These are phyloP conservation scores for Pezicula rhizophila DNA, from an alignment of 2,329 filamentous ascomycete genomes.

Conservation along the genomic window DNA sequence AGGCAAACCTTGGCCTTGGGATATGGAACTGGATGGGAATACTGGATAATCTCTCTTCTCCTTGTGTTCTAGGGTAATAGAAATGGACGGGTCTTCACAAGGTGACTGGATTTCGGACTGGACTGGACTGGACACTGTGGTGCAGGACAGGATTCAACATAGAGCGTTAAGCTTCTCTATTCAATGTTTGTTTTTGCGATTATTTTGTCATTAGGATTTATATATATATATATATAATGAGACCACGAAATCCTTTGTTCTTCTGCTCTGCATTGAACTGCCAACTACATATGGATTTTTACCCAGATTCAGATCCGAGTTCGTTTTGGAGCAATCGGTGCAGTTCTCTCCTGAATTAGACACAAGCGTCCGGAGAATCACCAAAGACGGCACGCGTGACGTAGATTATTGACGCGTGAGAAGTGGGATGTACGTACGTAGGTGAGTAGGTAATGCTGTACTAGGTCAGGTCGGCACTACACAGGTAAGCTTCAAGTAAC, in stretches of 20 bases:
- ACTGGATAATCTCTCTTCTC: neutral
- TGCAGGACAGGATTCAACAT: neutral
- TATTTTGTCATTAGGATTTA: neutral
- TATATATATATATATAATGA: neutral
- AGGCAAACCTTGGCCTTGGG: too few relatives aligned
- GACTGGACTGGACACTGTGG: neutral
- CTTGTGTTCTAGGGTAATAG: neutral
- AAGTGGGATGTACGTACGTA: too few relatives aligned
- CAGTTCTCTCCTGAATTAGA: neutral
- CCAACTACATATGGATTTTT: too few relatives aligned
- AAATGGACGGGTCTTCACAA: neutral
- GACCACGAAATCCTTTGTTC: neutral
- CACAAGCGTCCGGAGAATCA: neutral
- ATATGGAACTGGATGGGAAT: too few relatives aligned
- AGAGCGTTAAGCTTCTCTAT: neutral
- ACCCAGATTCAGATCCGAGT: neutral
- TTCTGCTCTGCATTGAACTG: too few relatives aligned
- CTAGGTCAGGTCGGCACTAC: too few relatives aligned
- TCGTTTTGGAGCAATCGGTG: neutral
- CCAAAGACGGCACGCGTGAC: neutral
- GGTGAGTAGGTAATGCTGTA: neutral
- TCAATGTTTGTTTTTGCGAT: neutral
- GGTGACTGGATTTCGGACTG: neutral
- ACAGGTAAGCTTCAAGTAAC: neutral
- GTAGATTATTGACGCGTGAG: neutral